Evolutionary conservation across 306 rosid species (phyloP).

Genomic region (Dalbergia oliveri): DNA sequence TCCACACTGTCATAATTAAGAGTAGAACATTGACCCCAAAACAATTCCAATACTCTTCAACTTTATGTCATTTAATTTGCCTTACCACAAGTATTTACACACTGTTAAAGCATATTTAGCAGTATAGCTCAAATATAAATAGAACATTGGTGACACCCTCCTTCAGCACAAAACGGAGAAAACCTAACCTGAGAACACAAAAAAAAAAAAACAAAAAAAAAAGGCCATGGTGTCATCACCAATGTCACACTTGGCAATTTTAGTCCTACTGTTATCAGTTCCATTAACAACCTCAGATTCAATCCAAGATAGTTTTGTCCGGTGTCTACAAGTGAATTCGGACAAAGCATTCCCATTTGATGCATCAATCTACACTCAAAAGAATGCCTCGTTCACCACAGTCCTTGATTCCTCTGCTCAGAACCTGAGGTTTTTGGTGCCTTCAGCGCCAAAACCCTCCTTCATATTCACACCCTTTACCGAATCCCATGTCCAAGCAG

Average conservation of each 20-base stretch:
- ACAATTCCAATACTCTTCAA: conserved; percentile 42
- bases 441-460: conserved; percentile 69
- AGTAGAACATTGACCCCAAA: conserved; percentile 37
- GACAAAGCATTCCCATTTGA: conserved; percentile 46
- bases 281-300: conserved; percentile 48
- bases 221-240: conserved; percentile 47
- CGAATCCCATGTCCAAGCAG: conserved; percentile 64
- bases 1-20: conserved; percentile 40
- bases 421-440: conserved; percentile 57
- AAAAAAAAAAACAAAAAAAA: not conserved
- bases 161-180: conserved; percentile 21
- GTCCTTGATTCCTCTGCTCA: conserved; percentile 60
- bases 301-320: conserved; percentile 49
- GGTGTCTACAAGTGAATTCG: conserved; percentile 54
- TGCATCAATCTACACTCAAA: conserved; percentile 42
- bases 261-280: conserved; percentile 50
- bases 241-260: conserved; percentile 41
- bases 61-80: conserved; percentile 46
- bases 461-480: conserved; percentile 62
- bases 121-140: conserved; percentile 35
- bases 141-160: conserved; percentile 34
- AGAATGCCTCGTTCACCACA: conserved; percentile 49
- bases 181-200: conserved; percentile 8
- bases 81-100: conserved; percentile 49
- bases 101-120: not conserved